phyloP scores from a whole-genome alignment of 2,329 filamentous ascomycete genomes.

The Exophiala spinifera region DNA sequence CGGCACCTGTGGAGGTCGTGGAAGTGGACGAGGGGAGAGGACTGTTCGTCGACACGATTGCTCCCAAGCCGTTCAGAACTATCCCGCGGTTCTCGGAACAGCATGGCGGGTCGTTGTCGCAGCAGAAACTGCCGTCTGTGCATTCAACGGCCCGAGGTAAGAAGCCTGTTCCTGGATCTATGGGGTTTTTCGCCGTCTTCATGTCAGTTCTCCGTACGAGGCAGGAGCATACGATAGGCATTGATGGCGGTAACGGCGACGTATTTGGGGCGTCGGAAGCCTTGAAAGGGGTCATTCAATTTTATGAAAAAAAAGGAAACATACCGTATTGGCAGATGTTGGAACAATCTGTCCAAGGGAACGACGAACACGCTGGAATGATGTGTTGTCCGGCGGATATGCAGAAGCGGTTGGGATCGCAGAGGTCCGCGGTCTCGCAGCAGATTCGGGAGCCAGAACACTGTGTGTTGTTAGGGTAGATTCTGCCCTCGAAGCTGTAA shows the following conservation, averaged over 20 bases:
- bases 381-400: not conserved
- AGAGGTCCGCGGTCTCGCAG: slow-evolving; percentile 1
- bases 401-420: slow-evolving; percentile 2
- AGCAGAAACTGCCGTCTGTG: slow-evolving; percentile 1
- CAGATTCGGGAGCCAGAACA: not conserved
- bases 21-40: not conserved
- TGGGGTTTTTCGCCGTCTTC: not conserved
- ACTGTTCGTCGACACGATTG: slow-evolving; percentile 1
- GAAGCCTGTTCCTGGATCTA: slow-evolving; percentile 1
- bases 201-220: not conserved
- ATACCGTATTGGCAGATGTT: slow-evolving; percentile 3
- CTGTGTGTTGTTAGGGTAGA: slow-evolving; percentile 1
- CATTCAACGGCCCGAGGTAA: not conserved
- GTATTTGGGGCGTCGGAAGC: too few relatives aligned
- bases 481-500: not conserved
- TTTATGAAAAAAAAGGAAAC: too few relatives aligned
- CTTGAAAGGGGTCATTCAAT: too few relatives aligned
- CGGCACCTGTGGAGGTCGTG: too few relatives aligned
- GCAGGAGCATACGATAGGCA: not conserved
- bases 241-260: too few relatives aligned
- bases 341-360: not conserved
- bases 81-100: slow-evolving; percentile 1
- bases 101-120: slow-evolving; percentile 3
- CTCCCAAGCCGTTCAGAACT: not conserved
- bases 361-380: not conserved